Percentiles rank a stretch among this genome's conserved stretches.
These are phyloP conservation scores for Coccomyxa sp. DNA, from an alignment of 139 green algal species.

Conservation along the genomic window DNA sequence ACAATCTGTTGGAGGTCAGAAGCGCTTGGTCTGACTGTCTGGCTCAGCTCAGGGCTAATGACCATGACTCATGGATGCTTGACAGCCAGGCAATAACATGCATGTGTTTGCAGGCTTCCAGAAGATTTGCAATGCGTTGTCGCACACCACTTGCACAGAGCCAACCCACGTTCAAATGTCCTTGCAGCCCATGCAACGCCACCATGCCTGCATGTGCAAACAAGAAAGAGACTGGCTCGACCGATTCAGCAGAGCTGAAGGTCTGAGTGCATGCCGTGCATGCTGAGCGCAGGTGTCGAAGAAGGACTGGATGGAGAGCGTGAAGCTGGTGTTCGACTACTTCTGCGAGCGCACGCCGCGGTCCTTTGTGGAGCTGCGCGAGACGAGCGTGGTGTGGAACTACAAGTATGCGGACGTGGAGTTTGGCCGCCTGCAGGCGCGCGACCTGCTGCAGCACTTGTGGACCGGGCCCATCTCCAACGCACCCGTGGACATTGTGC, in stretches of 20 bases:
- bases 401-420: conserved; percentile 94
- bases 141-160: too few species aligned
- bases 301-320: conserved; percentile 92
- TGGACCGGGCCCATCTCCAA: conserved; percentile 97
- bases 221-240: too few species aligned
- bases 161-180: too few species aligned
- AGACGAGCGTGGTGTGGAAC: conserved; percentile 97
- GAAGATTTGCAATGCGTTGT: too few species aligned
- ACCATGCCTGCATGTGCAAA: background rate
- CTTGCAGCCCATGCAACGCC: too few species aligned
- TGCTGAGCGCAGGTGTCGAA: conserved; percentile 42
- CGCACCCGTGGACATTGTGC: conserved; percentile 93
- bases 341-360: conserved; percentile 96
- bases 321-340: conserved; percentile 94
- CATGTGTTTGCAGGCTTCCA: too few species aligned
- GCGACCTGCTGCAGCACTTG: conserved; percentile 89
- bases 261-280: background rate
- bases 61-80: too few species aligned
- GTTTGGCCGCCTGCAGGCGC: conserved; percentile 77
- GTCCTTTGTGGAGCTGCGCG: conserved; percentile 85
- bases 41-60: background rate
- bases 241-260: too few species aligned
- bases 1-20: background rate
- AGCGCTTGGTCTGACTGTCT: background rate
- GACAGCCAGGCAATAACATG: too few species aligned